These are phyloP conservation scores for Pontederia crassipes DNA, from an alignment of 176 grass and related monocot genomes.

Conservation along the genomic window DNA sequence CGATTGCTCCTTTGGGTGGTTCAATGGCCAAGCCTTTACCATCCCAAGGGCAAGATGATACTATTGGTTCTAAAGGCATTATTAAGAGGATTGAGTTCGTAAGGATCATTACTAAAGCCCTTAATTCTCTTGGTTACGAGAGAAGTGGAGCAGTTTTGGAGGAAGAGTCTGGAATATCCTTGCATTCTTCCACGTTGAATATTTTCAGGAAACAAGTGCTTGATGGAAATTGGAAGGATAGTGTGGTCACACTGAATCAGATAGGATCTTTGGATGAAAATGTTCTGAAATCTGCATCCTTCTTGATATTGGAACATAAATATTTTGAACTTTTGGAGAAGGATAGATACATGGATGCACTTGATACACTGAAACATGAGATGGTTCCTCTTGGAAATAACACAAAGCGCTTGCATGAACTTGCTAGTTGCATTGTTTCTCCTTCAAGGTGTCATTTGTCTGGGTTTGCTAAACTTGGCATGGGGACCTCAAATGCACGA, in stretches of 20 bases:
- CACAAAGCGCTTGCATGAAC: slow-evolving; percentile 58
- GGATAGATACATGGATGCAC: slow-evolving; percentile 46
- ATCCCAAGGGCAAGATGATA: slow-evolving; percentile 56
- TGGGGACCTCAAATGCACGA: slow-evolving; percentile 40
- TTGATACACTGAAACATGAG: slow-evolving; percentile 57
- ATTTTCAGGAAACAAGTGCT: slow-evolving; percentile 73
- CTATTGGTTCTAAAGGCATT: slow-evolving; percentile 70
- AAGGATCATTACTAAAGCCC: slow-evolving; percentile 72
- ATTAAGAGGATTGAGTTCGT: slow-evolving; percentile 86
- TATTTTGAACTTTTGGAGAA: slow-evolving; percentile 68
- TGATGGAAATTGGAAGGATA: slow-evolving; percentile 60
- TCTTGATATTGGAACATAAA: slow-evolving; percentile 85
- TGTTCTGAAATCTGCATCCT: slow-evolving; percentile 47
- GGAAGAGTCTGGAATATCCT: slow-evolving; percentile 82
- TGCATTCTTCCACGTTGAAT: slow-evolving; percentile 48
- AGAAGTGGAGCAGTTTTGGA: slow-evolving; percentile 65
- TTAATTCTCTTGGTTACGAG: slow-evolving; percentile 82
- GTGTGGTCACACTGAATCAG: slow-evolving; percentile 56
- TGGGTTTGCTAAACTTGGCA: slow-evolving; percentile 41
- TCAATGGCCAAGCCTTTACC: slow-evolving; percentile 79
- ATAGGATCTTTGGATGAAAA: slow-evolving; percentile 52
- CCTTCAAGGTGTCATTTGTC: slow-evolving; percentile 34
- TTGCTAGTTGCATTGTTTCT: slow-evolving; percentile 53
- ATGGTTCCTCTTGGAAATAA: slow-evolving; percentile 67
- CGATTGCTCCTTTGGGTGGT: slow-evolving; percentile 69